phyloP scores from a whole-genome alignment of 1,284 basidiomycete genomes.

The Phellopilus nigrolimitatus region DNA sequence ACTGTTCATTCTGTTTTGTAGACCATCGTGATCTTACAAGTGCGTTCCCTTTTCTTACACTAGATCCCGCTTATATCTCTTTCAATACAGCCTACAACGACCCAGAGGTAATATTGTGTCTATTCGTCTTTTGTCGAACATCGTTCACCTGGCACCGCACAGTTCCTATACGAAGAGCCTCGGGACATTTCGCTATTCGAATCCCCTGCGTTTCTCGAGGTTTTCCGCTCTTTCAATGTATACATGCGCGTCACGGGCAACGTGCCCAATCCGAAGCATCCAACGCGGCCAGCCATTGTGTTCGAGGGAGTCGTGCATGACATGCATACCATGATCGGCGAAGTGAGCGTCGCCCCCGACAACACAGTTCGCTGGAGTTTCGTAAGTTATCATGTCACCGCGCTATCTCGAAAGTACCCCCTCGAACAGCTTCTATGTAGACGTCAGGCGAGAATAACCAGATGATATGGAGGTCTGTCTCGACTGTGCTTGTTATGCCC shows the following conservation, averaged over 20 bases:
- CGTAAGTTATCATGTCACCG: constrained; percentile 37
- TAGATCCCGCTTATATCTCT: too few relatives aligned
- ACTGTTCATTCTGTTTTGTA: constrained; percentile 58
- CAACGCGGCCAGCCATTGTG: constrained; percentile 47
- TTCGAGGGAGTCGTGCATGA: constrained; percentile 48
- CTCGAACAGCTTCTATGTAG: too few relatives aligned
- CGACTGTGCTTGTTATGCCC: background rate
- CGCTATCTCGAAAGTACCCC: constrained; percentile 12
- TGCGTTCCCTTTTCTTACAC: background rate
- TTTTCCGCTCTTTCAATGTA: constrained; percentile 44
- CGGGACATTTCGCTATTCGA: constrained; percentile 46
- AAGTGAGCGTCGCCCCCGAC: constrained; percentile 52
- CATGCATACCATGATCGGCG: constrained; percentile 44
- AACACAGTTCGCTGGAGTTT: constrained; percentile 58
- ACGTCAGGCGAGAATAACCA: constrained; percentile 53
- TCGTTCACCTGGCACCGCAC: background rate
- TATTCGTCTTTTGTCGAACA: background rate
- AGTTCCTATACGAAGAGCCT: constrained; percentile 30
- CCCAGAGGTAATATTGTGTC: too few relatives aligned
- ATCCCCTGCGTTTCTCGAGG: constrained; percentile 44
- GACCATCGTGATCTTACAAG: constrained; percentile 41
- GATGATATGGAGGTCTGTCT: constrained; percentile 56
- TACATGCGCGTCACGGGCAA: constrained; percentile 26
- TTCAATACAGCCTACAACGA: too few relatives aligned
- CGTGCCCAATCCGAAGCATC: constrained; percentile 42